Evolutionary conservation across 345 rosid genomes (phyloP).

Genomic region (Ricinus communis): DNA sequence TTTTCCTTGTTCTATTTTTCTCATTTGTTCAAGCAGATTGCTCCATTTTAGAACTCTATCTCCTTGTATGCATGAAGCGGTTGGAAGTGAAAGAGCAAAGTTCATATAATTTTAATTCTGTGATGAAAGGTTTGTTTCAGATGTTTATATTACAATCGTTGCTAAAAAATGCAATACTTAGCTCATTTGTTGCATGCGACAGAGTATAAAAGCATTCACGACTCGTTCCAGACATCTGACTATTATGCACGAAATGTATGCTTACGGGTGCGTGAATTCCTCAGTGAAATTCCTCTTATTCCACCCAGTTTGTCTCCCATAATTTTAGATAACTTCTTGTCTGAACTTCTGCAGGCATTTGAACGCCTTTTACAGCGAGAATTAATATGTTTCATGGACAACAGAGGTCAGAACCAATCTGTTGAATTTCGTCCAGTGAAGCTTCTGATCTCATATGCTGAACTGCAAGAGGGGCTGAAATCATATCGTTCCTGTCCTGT

Average conservation of each 20-base stretch:
- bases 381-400: slow-evolving; percentile 61
- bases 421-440: slow-evolving; percentile 70
- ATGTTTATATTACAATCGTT: not conserved
- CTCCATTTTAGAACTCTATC: slow-evolving; percentile 81
- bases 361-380: slow-evolving; percentile 72
- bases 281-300: not conserved
- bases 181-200: slow-evolving; percentile 25
- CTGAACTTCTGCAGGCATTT: slow-evolving; percentile 64
- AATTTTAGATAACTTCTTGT: slow-evolving; percentile 10
- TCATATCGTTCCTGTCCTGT: slow-evolving; percentile 86
- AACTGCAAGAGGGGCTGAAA: slow-evolving; percentile 72
- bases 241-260: slow-evolving; percentile 65
- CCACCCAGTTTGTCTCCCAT: slow-evolving; percentile 1
- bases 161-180: slow-evolving; percentile 6
- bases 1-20: not conserved
- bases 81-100: slow-evolving; percentile 84
- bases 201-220: slow-evolving; percentile 84
- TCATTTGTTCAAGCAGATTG: slow-evolving; percentile 56
- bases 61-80: slow-evolving; percentile 84
- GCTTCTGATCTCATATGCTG: slow-evolving; percentile 64
- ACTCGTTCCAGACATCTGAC: slow-evolving; percentile 76
- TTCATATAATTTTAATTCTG: slow-evolving; percentile 74
- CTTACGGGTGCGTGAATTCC: slow-evolving; percentile 54
- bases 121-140: slow-evolving; percentile 69
- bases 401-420: slow-evolving; percentile 60